phyloP scores from a whole-genome alignment of 1,284 basidiomycete species.

The Hortiboletus rubellus region DNA sequence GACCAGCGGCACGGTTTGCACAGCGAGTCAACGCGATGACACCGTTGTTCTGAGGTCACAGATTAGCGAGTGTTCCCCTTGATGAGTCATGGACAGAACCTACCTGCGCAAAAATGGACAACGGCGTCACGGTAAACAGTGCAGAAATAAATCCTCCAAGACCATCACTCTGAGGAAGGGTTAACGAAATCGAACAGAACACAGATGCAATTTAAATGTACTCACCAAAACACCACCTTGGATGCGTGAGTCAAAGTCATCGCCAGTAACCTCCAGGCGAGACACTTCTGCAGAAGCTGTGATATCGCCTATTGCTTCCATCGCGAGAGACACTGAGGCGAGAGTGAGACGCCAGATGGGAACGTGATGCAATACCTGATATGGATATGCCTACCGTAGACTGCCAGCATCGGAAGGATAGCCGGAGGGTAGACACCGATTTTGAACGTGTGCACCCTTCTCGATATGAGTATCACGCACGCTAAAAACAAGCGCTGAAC shows the following conservation, averaged over 20 bases:
- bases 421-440: slow-evolving; percentile 78
- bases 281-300: slow-evolving; percentile 85
- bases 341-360: background rate
- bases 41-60: slow-evolving; percentile 66
- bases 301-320: slow-evolving; percentile 88
- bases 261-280: slow-evolving; percentile 63
- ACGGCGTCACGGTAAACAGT: slow-evolving; percentile 77
- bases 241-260: slow-evolving; percentile 76
- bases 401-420: slow-evolving; percentile 80
- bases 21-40: slow-evolving; percentile 79
- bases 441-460: slow-evolving; percentile 77
- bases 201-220: slow-evolving; percentile 5
- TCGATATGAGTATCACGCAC: background rate
- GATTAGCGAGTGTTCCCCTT: background rate
- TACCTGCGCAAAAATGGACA: slow-evolving; percentile 79
- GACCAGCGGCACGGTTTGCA: slow-evolving; percentile 70
- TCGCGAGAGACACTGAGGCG: slow-evolving; percentile 62
- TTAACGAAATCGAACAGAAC: background rate
- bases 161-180: slow-evolving; percentile 58
- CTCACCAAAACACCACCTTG: slow-evolving; percentile 81
- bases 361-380: background rate
- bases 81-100: background rate
- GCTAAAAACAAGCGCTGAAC: background rate
- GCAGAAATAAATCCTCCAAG: slow-evolving; percentile 74
- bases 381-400: slow-evolving; percentile 55